Conservation (phyloP, 257 asterid species). For the Henckelia pumila region DNA sequence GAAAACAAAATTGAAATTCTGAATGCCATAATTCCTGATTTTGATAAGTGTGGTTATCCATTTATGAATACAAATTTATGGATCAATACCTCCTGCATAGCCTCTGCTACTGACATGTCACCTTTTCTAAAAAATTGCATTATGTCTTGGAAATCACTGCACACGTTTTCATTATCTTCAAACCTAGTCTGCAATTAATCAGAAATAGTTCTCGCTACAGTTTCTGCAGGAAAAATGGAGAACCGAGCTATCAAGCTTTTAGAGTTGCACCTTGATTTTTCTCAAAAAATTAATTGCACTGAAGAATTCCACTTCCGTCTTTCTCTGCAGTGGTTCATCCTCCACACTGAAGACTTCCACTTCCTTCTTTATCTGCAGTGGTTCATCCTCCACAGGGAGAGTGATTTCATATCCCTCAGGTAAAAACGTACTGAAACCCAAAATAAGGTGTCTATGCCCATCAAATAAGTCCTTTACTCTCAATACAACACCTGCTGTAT, state of each 20-base stretch:
- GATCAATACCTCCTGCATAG: background rate
- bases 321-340: slow-evolving; percentile 55
- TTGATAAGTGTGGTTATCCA: background rate
- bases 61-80: no score
- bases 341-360: slow-evolving; percentile 66
- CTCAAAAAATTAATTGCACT: slow-evolving; percentile 82
- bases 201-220: slow-evolving; percentile 30
- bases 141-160: background rate
- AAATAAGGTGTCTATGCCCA: slow-evolving; percentile 75
- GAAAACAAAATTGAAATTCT: no score
- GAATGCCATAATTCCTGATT: background rate
- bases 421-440: slow-evolving; percentile 92
- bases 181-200: slow-evolving; percentile 9
- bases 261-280: slow-evolving; percentile 72
- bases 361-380: slow-evolving; percentile 56
- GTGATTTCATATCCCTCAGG: slow-evolving; percentile 81
- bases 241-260: slow-evolving; percentile 23
- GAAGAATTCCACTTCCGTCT: slow-evolving; percentile 68
- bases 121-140: background rate
- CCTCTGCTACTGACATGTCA: background rate
- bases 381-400: slow-evolving; percentile 64
- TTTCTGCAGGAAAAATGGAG: slow-evolving; percentile 10
- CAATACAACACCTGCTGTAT: slow-evolving; percentile 58
- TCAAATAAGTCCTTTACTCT: slow-evolving; percentile 83
- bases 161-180: background rate